These are phyloP conservation scores for Vitellaria paradoxa DNA, from an alignment of 179 eudicot genomes.

Conservation along the genomic window DNA sequence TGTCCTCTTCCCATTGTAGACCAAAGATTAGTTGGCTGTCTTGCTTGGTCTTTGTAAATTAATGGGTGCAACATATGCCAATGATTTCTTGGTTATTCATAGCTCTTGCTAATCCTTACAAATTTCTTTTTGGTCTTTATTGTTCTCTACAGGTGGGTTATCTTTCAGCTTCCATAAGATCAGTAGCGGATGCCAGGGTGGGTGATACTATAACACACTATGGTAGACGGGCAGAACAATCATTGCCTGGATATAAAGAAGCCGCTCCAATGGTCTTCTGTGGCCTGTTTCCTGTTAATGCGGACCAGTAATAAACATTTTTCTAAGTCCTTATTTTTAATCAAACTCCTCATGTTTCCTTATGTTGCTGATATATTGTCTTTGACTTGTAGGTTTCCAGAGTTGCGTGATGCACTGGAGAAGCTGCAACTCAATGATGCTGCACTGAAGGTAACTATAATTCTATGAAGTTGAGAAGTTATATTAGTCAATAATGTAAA, in stretches of 20 bases:
- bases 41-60: too few species aligned
- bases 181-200: constrained; percentile 99
- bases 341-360: neutral
- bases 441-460: constrained; percentile 65
- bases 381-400: constrained; percentile 62
- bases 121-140: neutral
- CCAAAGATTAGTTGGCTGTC: too few species aligned
- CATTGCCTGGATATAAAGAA: constrained; percentile 92
- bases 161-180: constrained; percentile 89
- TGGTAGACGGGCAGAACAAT: constrained; percentile 61
- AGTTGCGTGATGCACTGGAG: constrained; percentile 94
- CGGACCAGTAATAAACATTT: constrained; percentile 70
- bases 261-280: constrained; percentile 97
- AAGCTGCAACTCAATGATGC: constrained; percentile 98
- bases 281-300: constrained; percentile 93
- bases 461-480: neutral
- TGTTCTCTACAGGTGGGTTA: constrained; percentile 69
- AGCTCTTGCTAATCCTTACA: too few species aligned
- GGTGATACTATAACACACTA: constrained; percentile 91
- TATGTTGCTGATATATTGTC: neutral
- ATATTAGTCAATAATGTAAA: neutral
- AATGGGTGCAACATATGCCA: too few species aligned
- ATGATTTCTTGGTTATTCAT: too few species aligned
- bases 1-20: too few species aligned
- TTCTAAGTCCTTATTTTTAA: neutral